Evolutionary conservation across 306 rosid species (phyloP), one percentile per base, ranked within the genome.

Genomic region (Ziziphus jujuba): DNA sequence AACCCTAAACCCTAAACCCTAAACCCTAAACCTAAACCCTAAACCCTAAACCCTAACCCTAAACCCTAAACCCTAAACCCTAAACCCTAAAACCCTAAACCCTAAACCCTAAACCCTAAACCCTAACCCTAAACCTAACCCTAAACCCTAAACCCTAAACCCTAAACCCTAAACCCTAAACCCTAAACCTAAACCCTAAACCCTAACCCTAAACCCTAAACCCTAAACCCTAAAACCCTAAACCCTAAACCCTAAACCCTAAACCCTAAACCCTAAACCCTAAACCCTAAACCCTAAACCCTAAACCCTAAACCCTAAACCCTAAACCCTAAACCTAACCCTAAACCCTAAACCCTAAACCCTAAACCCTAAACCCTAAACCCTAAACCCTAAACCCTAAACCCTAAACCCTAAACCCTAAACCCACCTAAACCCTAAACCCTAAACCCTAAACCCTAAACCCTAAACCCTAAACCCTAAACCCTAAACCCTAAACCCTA

Each of bases 211-310:
- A 45, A 70, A 60, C 59, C 67, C 75, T 49, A 59, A 70, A 70
- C 48, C 75, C 67, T 49, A 59, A 69, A 58, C 55, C 36, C 67
- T 28, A 0, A 63, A 63, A 63, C 67, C 67, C 67, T 63, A 63
- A 63, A 63, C 67, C 67, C 67, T 63, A 63, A 63, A 63, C 67
- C 67, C 67, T 63, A 63, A 63, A 63, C 67, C 67, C 67, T 62
- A 62, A 62, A 62, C 67, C 67, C 67, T 63, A 63, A 63, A 63
- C 67, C 67, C 67, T 9, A 63, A 63, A 63, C 67, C 67, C 67
- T 63, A 63, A 63, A 63, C 67, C 67, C 47, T 10, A 40, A 40
- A 63, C 38, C 17, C 67, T 53, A 17, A 63, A 40, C 51, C 67
- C 54, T 20, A 38, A 63, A 40, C 51, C 67, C 54, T 20, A 63